Percentiles rank a stretch among this genome's conserved stretches.
Evolutionary conservation across 1,284 basidiomycete genomes (phyloP).

Genomic region (Ustilago trichophora): DNA sequence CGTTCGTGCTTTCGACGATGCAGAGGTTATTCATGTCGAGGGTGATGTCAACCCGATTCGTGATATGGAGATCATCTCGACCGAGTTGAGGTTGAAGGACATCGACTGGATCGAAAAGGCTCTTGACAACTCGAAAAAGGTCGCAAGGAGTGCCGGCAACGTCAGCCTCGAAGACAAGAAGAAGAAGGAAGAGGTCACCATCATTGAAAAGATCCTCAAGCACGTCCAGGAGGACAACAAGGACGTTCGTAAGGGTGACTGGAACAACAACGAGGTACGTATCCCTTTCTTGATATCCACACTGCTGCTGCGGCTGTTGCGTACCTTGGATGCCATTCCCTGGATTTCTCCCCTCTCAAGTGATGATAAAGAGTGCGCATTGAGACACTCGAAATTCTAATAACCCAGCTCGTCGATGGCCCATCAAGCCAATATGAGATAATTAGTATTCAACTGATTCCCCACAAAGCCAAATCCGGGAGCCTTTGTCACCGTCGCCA

Average conservation of each 20-base stretch:
- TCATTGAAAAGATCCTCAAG: constrained; percentile 83
- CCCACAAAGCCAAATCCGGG: no score
- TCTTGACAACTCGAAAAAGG: constrained; percentile 72
- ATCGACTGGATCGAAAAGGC: constrained; percentile 98
- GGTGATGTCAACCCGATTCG: constrained; percentile 95
- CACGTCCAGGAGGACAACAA: constrained; percentile 81
- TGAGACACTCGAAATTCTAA: constrained; percentile 71
- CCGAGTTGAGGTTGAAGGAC: constrained; percentile 82
- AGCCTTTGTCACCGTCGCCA: no score
- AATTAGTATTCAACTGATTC: constrained; percentile 53
- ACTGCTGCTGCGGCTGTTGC: constrained; percentile 2
- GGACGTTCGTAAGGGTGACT: constrained; percentile 92
- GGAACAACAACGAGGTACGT: constrained; percentile 96
- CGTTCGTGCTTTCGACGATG: constrained; percentile 96
- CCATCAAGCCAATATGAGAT: constrained; percentile 69
- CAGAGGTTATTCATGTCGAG: constrained; percentile 98
- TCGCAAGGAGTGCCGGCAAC: constrained; percentile 70
- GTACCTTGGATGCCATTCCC: no score
- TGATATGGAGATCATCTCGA: constrained; percentile 98
- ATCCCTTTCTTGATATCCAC: neutral
- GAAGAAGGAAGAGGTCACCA: constrained; percentile 92
- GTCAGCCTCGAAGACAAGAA: constrained; percentile 90
- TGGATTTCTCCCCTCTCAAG: no score
- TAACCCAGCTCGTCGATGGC: constrained; percentile 78
- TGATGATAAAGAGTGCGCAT: constrained; percentile 80